Base-by-base conservation (phyloP, 148 eudicot species). In the Camellia granthamiana region DNA sequence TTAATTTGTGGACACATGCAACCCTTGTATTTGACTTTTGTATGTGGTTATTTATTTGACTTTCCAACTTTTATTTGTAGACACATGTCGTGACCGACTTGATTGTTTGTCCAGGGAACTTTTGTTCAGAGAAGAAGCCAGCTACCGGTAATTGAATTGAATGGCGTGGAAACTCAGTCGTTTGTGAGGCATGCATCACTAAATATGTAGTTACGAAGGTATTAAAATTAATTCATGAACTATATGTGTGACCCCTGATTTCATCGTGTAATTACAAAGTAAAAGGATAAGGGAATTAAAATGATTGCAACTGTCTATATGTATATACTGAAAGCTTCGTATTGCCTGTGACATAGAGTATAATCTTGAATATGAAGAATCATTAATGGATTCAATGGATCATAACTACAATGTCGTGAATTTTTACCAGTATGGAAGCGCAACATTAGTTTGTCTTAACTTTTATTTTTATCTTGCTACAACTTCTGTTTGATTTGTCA, bases 121-220 rank as follows among this genome's bases (percentile, higher is more conserved):
- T 81, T 79, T 90, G 92, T 79, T 88, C 92, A 16, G 92, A 90
- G 78, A 90, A 88, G 85, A 90, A 90, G 69, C 86, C 92, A 65
- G 80, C 92, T 80, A 91, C 92, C 44, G 89, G 88, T 49, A 90
- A 90, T 43, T 90, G 92, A 91, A 78, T 90, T 13, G 92, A 88
- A 82, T 91, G 92, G 62, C 82, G 89, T 30, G 92, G 92, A 42
- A 90, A 90, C 75, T 30, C 38, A 30, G 38, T 30, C 1, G 38
- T 30, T 30, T 30, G 38, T 30, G 38, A 30, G 38, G 38, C 92
- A 21, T 71, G 38, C 64, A 85, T 90, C 23, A 86, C 78, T 51
- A 88, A 85, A 19, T 87, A 90, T 59, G 91, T 88, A 58, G 90
- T 90, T 21, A 80, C 62, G 60, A 85, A 77, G 74, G 90, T 88